These are phyloP conservation scores for Solanum sparsipilum DNA, from an alignment of 257 asterid species.

Conservation along the genomic window DNA sequence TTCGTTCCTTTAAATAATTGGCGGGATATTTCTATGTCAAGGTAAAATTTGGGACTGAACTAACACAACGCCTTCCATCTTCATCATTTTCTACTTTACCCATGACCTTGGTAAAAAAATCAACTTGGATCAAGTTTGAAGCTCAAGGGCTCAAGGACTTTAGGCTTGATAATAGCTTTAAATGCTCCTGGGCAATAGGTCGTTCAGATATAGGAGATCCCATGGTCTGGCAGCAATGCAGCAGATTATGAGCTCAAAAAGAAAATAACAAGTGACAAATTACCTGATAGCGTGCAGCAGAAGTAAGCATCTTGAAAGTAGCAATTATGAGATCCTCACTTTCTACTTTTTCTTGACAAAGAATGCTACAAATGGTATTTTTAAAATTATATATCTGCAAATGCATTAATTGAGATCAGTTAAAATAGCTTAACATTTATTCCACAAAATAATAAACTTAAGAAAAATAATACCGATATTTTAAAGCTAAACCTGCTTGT, in stretches of 20 bases:
- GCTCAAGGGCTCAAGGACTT: not conserved
- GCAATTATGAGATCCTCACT: constrained; percentile 58
- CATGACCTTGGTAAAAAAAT: not conserved
- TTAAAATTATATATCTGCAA: constrained; percentile 54
- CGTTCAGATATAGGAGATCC: not conserved
- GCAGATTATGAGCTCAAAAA: not conserved
- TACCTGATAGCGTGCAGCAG: constrained; percentile 76
- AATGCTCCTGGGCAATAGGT: not conserved
- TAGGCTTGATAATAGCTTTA: not conserved
- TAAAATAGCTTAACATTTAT: not conserved
- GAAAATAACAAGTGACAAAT: not conserved
- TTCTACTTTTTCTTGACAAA: constrained; percentile 42
- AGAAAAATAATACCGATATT: constrained; percentile 2
- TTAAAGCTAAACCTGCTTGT: constrained; percentile 54
- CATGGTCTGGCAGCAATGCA: not conserved
- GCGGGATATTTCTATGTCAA: not conserved
- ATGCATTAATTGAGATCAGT: constrained; percentile 12
- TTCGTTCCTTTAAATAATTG: not conserved
- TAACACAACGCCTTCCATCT: not conserved
- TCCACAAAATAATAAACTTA: not conserved
- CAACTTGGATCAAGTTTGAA: not conserved
- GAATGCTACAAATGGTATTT: constrained; percentile 45
- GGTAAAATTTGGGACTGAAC: not conserved
- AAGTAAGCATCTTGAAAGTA: constrained; percentile 54
- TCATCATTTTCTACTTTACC: not conserved